Evolutionary conservation across 1,139 yeast species (phyloP).

Genomic region (Suhomyces maxii): DNA sequence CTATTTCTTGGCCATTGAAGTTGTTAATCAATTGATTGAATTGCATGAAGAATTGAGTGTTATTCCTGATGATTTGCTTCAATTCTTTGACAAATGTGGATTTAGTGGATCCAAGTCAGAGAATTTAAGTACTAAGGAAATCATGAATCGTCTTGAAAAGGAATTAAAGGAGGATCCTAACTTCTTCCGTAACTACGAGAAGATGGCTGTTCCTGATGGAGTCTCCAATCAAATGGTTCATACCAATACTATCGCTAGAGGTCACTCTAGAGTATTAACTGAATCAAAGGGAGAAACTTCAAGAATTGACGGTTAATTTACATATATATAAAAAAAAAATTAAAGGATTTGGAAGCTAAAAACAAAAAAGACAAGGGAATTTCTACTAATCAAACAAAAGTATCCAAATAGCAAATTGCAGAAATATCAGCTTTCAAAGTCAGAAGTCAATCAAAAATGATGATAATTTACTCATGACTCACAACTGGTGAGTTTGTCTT

Average conservation of each 20-base stretch:
- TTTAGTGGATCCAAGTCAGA: conserved; percentile 24
- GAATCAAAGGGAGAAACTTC: conserved; percentile 33
- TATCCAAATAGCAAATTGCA: not conserved
- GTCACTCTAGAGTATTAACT: conserved; percentile 31
- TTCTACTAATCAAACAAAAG: not conserved
- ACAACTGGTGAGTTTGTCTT: not conserved
- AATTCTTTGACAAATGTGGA: conserved; percentile 38
- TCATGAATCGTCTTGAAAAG: conserved; percentile 35
- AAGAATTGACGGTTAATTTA: conserved; percentile 7
- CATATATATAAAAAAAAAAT: no score
- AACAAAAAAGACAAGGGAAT: not conserved
- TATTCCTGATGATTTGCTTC: conserved; percentile 61
- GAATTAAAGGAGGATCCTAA: conserved; percentile 31
- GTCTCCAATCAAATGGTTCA: conserved; percentile 31
- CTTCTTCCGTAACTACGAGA: conserved; percentile 28
- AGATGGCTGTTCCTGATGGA: conserved; percentile 18
- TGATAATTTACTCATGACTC: no score
- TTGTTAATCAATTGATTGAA: conserved; percentile 80
- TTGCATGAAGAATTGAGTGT: conserved; percentile 77
- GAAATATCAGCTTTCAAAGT: not conserved
- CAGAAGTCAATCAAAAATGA: no score
- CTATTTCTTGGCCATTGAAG: conserved; percentile 88
- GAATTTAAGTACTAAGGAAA: conserved; percentile 36
- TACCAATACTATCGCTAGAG: conserved; percentile 36
- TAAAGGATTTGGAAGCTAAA: not conserved